phyloP scores from a whole-genome alignment of 768 basidiomycete species.

The Lactarius sp. region DNA sequence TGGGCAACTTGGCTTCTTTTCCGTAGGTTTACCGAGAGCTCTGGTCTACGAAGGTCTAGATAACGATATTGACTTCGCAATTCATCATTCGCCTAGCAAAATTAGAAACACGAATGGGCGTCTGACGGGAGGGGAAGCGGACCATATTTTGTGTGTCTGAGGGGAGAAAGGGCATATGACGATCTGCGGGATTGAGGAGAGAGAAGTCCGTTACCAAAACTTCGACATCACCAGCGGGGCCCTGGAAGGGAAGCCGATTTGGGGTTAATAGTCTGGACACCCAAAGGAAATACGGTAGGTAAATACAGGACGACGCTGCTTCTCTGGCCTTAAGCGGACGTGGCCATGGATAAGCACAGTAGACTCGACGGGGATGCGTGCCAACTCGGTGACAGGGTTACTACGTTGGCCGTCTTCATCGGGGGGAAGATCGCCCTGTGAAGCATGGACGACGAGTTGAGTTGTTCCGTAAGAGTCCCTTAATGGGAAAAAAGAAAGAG shows the following conservation, averaged over 20 bases:
- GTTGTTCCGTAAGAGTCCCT: slow-evolving; percentile 72
- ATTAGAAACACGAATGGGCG: slow-evolving; percentile 10
- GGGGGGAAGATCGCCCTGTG: slow-evolving; percentile 12
- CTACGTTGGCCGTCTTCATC: slow-evolving; percentile 20
- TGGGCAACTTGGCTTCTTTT: slow-evolving; percentile 81
- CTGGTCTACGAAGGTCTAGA: slow-evolving; percentile 79
- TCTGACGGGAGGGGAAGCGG: slow-evolving; percentile 30
- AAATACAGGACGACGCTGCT: slow-evolving; percentile 54
- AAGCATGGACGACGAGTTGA: slow-evolving; percentile 65
- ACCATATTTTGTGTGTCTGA: slow-evolving; percentile 74
- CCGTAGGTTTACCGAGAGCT: slow-evolving; percentile 71
- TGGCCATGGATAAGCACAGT: slow-evolving; percentile 69
- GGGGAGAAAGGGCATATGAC: slow-evolving; percentile 77
- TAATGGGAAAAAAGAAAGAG: slow-evolving; percentile 80
- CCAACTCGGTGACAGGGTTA: slow-evolving; percentile 41
- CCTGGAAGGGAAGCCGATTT: slow-evolving; percentile 35
- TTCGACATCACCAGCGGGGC: slow-evolving; percentile 71
- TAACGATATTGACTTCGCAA: slow-evolving; percentile 80
- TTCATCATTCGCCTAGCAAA: slow-evolving; percentile 73
- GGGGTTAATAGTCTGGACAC: slow-evolving; percentile 9
- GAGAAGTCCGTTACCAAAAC: slow-evolving; percentile 64
- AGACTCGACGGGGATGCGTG: slow-evolving; percentile 69
- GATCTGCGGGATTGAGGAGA: slow-evolving; percentile 74
- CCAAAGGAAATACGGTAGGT: slow-evolving; percentile 3
- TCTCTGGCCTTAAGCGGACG: slow-evolving; percentile 58